Evolutionary conservation across 768 basidiomycete species (phyloP), one percentile per base, ranked within the genome.

Genomic region (Podaxis mareebaensis): DNA sequence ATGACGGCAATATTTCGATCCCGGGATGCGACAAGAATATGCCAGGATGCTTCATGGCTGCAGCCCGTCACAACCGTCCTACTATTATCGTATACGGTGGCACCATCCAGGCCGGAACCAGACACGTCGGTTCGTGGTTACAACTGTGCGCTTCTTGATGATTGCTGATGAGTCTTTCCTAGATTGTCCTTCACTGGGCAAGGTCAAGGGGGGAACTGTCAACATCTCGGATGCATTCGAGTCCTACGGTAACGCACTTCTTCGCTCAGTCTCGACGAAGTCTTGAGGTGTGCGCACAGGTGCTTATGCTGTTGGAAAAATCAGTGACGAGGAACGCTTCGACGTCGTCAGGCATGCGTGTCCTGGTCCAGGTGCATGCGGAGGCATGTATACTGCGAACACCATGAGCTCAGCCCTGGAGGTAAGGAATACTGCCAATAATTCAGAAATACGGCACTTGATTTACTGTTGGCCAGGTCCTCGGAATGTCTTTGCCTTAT

Each of bases 1-100:
- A 95, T 68, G 93, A 95, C 65, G 93, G 85, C 12, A 93, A 93
- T 69, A 92, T 95, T 67, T 86, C 90, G 4, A 82, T 94, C 58
- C 93, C 93, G 17, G 92, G 93, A 61, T 95, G 93, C 67, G 93
- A 95, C 75, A 95, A 95, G 78, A 95, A 95, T 71, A 94, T 95
- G 93, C 93, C 93, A 8, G 93, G 92, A 17, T 91, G 89, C 71
- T 80, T 93, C 61, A 92, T 95, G 71, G 93, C 93, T 15, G 93
- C 93, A 0, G 90, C 80, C 42, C 87, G 93, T 57, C 90, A 93
- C 77, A 95, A 95, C 71, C 84, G 93, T 5, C 93, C 93, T 1
- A 94, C 93, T 1, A 86, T 95, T 69, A 89, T 94, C 60, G 83
- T 95, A 12, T 95, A 95, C 76, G 87, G 93, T 15, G 93, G 93